These are phyloP conservation scores for Podospora pseudoanserina DNA, from an alignment of 495 filamentous ascomycete species.

Conservation along the genomic window DNA sequence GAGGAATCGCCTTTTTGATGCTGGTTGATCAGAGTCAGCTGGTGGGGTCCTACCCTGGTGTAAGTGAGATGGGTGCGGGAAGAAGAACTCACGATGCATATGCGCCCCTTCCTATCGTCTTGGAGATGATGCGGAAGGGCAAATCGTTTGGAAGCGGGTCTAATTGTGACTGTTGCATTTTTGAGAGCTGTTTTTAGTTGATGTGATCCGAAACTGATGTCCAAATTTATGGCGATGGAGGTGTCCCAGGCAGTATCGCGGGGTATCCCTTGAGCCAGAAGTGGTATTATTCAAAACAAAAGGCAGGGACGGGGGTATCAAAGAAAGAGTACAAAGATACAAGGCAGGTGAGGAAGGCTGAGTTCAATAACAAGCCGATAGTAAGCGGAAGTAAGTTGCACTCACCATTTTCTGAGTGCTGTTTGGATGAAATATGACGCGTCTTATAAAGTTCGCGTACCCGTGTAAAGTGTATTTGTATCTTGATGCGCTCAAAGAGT, in stretches of 20 bases:
- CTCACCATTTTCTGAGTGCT: conserved; percentile 21
- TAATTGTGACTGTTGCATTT: conserved; percentile 72
- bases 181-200: conserved; percentile 23
- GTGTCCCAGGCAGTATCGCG: conserved; percentile 4
- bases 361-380: not conserved
- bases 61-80: conserved; percentile 10
- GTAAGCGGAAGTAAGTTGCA: not conserved
- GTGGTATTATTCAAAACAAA: conserved; percentile 8
- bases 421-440: conserved; percentile 10
- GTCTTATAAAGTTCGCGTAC: conserved; percentile 19
- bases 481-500: not conserved
- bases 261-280: conserved; percentile 10
- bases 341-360: not conserved
- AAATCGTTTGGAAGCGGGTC: conserved; percentile 81
- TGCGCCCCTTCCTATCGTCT: conserved; percentile 92
- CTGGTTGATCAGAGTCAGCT: conserved; percentile 41
- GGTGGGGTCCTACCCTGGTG: not conserved
- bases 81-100: conserved; percentile 79
- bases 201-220: conserved; percentile 1
- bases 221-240: not conserved
- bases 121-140: conserved; percentile 91
- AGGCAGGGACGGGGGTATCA: not conserved
- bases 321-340: not conserved
- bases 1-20: conserved; percentile 87
- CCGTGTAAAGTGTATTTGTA: conserved; percentile 20